Conservation (phyloP, 139 green algal genomes). For the Zygnema circumcarinatum region DNA sequence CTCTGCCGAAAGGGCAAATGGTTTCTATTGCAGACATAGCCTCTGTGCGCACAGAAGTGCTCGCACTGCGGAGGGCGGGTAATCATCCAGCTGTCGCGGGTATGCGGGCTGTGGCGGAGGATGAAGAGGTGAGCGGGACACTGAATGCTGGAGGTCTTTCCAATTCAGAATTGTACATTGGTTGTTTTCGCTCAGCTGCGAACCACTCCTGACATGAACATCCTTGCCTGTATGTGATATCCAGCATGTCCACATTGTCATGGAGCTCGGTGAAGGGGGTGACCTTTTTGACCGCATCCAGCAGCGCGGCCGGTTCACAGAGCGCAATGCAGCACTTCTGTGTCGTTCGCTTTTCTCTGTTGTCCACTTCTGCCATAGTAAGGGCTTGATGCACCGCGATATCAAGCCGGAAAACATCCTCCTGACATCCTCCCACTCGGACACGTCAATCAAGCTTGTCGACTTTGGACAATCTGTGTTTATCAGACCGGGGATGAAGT, state of each 20-base stretch:
- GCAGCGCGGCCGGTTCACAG: slow-evolving; percentile 21
- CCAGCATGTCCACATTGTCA: slow-evolving; percentile 25
- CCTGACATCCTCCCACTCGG: slow-evolving; percentile 72
- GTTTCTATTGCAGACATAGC: slow-evolving; percentile 85
- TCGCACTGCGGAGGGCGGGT: neutral
- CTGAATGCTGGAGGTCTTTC: no score
- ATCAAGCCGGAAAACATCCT: slow-evolving; percentile 97
- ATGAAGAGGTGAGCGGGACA: neutral
- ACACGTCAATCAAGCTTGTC: slow-evolving; percentile 87
- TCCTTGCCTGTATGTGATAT: no score
- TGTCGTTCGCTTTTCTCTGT: slow-evolving; percentile 23
- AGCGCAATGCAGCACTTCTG: slow-evolving; percentile 28
- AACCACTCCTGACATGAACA: no score
- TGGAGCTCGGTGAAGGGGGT: slow-evolving; percentile 43
- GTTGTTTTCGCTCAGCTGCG: no score
- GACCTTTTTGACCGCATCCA: slow-evolving; percentile 55
- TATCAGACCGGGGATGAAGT: slow-evolving; percentile 41
- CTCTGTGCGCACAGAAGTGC: slow-evolving; percentile 89
- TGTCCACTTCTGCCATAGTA: slow-evolving; percentile 95
- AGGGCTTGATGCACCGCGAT: slow-evolving; percentile 86
- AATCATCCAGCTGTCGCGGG: neutral
- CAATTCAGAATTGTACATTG: slow-evolving; percentile 57
- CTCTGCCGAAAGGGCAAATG: slow-evolving; percentile 92
- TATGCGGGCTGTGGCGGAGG: neutral
- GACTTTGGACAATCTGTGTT: slow-evolving; percentile 81